A percentile compares a stretch with the other conserved stretches of the same genome.
These are phyloP conservation scores for Cinnamomum chago DNA, from an alignment of 164 flowering plant species.

Conservation along the genomic window DNA sequence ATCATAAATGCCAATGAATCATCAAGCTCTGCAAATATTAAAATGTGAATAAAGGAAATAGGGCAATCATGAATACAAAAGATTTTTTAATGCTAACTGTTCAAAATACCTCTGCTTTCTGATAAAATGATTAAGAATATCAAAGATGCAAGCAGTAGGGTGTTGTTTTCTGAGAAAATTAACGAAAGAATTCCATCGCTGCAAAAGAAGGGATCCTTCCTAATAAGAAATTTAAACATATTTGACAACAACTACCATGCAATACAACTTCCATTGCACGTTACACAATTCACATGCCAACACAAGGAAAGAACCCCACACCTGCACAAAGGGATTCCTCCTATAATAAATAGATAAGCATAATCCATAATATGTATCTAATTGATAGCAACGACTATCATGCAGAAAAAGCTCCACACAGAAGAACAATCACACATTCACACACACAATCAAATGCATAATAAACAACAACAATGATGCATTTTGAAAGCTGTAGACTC, in stretches of 20 bases:
- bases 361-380: too few relatives aligned
- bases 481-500: too few relatives aligned
- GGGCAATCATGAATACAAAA: neutral
- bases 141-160: conserved; percentile 36
- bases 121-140: conserved; percentile 42
- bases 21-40: conserved; percentile 37
- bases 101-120: conserved; percentile 48
- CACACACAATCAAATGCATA: too few relatives aligned
- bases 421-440: too few relatives aligned
- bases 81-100: neutral
- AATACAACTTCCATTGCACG: neutral
- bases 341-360: too few relatives aligned
- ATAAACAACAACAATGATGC: too few relatives aligned
- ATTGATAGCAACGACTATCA: too few relatives aligned
- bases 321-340: too few relatives aligned
- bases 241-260: conserved; percentile 2
- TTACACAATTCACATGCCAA: too few relatives aligned
- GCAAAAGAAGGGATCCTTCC: conserved; percentile 16
- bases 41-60: conserved; percentile 1
- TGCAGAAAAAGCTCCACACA: too few relatives aligned
- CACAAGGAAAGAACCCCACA: too few relatives aligned
- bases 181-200: conserved; percentile 36
- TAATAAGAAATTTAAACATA: neutral
- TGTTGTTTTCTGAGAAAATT: conserved; percentile 37
- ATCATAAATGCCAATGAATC: conserved; percentile 24